A percentile compares a stretch with the other conserved stretches of the same genome.
Conservation (phyloP, 805 yeast genomes). For the Yamadazyma philogaea region DNA sequence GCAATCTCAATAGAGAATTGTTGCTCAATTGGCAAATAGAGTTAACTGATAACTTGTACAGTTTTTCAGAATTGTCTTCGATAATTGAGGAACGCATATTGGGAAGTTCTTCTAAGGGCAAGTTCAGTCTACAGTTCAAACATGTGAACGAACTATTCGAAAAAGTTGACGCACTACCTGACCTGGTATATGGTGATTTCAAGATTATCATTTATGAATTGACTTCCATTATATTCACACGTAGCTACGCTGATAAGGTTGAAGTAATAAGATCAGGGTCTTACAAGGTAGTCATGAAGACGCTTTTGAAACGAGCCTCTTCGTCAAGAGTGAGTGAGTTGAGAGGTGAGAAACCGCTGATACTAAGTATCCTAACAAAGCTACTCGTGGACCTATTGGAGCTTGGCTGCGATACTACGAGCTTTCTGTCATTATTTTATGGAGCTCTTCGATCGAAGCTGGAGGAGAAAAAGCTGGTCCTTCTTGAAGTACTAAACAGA, state of each 20-base stretch:
- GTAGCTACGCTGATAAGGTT: constrained; percentile 23
- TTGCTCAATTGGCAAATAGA: constrained; percentile 38
- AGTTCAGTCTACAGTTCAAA: constrained; percentile 1
- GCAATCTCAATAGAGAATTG: constrained; percentile 25
- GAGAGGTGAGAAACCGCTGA: constrained; percentile 10
- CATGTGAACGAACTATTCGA: constrained; percentile 12
- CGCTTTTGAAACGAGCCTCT: constrained; percentile 13
- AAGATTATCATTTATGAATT: constrained; percentile 28
- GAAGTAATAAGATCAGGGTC: constrained; percentile 20
- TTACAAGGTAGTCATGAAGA: constrained; percentile 20
- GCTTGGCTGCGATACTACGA: constrained; percentile 30
- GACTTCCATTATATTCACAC: constrained; percentile 17
- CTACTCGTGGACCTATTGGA: constrained; percentile 28
- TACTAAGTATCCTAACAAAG: constrained; percentile 20
- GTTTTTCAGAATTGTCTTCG: constrained; percentile 19
- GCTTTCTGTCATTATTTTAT: constrained; percentile 18
- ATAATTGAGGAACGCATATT: constrained; percentile 24
- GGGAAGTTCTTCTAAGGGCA: constrained; percentile 10
- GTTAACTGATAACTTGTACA: constrained; percentile 23
- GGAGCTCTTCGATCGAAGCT: neutral
- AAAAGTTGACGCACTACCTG: constrained; percentile 20
- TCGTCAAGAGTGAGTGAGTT: neutral
- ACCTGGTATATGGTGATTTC: constrained; percentile 26
- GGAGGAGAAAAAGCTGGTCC: constrained; percentile 13
- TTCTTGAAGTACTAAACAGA: constrained; percentile 23